Evolutionary conservation across 306 rosid species (phyloP), one percentile per base, ranked within the genome.

Genomic region (Lupinus albus): DNA sequence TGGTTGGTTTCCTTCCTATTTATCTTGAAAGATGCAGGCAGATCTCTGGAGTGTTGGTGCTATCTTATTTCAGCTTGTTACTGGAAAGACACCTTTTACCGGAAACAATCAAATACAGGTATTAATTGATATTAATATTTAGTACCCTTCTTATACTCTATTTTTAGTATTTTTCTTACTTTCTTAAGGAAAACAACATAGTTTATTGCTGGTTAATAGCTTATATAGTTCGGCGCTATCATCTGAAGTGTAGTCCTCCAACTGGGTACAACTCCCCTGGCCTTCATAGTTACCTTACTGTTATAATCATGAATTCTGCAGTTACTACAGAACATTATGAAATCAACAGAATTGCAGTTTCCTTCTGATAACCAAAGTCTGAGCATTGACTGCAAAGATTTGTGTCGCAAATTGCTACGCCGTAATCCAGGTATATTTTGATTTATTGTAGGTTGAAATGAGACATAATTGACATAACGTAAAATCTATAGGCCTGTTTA

Each of bases 31-130:
- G 72, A 80, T 48, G 55, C 99, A 94, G 99, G 99, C 99, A 88
- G 99, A 94, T 88, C 99, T 94, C 82, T 94, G 99, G 99, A 94
- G 99, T 56, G 99, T 94, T 77, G 99, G 99, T 46, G 86, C 89
- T 4, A 94, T 94, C 82, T 75, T 94, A 76, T 94, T 79, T 82
- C 99, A 94, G 81, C 90, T 94, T 73, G 97, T 88, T 72, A 86
- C 89, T 7, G 99, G 97, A 71, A 85, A 77, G 83, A 88, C 99
- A 48, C 99, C 99, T 70, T 94, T 84, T 71, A 94, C 95, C 6
- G 99, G 99, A 80, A 88, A 75, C 85, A 84, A 82, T 75, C 99
- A 94, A 80, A 84, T 84, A 33, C 97, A 94, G 96, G 99, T 88
- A 72, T 52, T 18, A 38, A 21, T 53, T 80, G 14, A 33, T 55